These are phyloP conservation scores for Mariannaea sp. DNA, from an alignment of 2,329 filamentous ascomycete genomes.

Conservation along the genomic window DNA sequence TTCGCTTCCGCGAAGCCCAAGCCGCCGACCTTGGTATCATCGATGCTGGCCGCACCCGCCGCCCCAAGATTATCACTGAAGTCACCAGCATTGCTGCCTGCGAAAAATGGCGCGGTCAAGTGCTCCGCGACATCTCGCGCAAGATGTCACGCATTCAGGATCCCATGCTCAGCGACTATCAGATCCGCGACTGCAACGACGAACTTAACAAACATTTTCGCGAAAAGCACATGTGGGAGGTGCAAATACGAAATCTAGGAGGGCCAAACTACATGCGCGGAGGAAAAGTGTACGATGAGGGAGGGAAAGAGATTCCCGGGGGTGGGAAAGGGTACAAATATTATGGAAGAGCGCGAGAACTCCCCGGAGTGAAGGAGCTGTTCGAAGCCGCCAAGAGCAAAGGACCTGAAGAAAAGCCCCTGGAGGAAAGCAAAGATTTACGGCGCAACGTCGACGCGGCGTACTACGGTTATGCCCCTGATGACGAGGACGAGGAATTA, in stretches of 20 bases:
- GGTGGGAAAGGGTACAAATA: conserved; percentile 93
- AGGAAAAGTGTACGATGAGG: conserved; percentile 73
- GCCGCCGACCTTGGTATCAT: conserved; percentile 95
- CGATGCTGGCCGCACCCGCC: conserved; percentile 85
- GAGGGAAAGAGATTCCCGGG: conserved; percentile 70
- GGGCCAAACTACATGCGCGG: conserved; percentile 95
- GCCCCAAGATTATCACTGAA: conserved; percentile 88
- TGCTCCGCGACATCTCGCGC: conserved; percentile 94
- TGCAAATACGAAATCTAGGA: conserved; percentile 93
- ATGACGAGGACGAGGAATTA: conserved; percentile 85
- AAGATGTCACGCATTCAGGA: conserved; percentile 98
- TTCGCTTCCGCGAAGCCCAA: conserved; percentile 97
- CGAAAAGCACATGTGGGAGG: conserved; percentile 99
- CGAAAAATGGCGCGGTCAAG: conserved; percentile 98
- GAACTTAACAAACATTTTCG: conserved; percentile 99
- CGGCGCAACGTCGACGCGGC: conserved; percentile 83
- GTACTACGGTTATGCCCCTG: conserved; percentile 94
- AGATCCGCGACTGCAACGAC: conserved; percentile 97
- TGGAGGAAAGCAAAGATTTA: conserved; percentile 71
- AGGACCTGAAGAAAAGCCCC: conserved; percentile 63
- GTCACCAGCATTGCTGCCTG: conserved; percentile 82
- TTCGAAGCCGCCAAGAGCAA: conserved; percentile 76
- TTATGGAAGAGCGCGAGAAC: conserved; percentile 85
- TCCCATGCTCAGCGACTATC: conserved; percentile 86
- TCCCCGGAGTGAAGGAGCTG: conserved; percentile 95